Percentiles rank a stretch among this genome's conserved stretches.
phyloP scores from a whole-genome alignment of 495 filamentous ascomycete genomes.

The Aspergillus egyptiacus region DNA sequence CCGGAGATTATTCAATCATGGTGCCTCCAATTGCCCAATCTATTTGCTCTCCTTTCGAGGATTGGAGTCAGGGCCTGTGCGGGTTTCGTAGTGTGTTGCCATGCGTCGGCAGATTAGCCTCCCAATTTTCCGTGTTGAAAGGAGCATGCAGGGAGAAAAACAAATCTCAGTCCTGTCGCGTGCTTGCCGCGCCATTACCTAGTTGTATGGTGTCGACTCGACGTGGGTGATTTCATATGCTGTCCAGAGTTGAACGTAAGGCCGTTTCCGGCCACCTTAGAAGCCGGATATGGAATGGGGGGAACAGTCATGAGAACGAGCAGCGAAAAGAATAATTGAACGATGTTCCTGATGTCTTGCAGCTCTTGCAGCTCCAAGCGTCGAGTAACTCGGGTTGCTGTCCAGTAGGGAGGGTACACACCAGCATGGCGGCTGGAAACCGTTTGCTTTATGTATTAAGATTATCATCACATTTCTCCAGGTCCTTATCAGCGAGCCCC shows the following conservation, averaged over 20 bases:
- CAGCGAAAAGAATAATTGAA: conserved; percentile 2
- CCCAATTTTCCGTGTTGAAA: neutral
- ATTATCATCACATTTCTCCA: conserved; percentile 30
- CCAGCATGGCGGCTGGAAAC: conserved; percentile 10
- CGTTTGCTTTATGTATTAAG: conserved; percentile 29
- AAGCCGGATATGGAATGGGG: neutral
- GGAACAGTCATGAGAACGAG: neutral
- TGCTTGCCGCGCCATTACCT: neutral
- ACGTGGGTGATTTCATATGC: neutral
- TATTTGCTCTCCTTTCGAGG: too few species aligned
- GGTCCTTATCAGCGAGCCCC: conserved; percentile 22
- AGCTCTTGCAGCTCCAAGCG: too few species aligned
- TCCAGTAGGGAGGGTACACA: conserved; percentile 10
- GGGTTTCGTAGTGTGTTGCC: neutral
- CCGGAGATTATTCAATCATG: neutral
- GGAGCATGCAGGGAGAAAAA: neutral
- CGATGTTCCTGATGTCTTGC: too few species aligned
- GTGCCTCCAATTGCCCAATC: neutral
- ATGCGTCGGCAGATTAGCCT: neutral
- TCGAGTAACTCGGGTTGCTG: too few species aligned
- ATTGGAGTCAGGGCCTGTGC: neutral
- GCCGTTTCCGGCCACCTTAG: conserved; percentile 2
- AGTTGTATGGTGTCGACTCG: neutral
- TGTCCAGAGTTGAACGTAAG: neutral
- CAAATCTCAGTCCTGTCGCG: neutral